A percentile compares a stretch with the other conserved stretches of the same genome.
Evolutionary conservation across 2,329 filamentous ascomycete species (phyloP).

Genomic region (Diaporthe sp.): DNA sequence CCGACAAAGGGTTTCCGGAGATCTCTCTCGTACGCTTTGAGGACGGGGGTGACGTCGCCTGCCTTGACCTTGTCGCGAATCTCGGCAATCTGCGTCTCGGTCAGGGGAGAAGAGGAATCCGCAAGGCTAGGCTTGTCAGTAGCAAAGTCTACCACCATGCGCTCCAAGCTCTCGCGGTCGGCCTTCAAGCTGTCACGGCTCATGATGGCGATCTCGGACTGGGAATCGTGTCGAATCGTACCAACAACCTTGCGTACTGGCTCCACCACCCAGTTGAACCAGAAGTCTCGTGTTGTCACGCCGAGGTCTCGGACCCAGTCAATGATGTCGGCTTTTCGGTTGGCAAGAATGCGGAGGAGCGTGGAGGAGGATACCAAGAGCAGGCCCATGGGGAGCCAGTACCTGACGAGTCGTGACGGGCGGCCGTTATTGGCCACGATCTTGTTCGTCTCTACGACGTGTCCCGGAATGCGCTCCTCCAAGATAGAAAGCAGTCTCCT

Average conservation of each 20-base stretch:
- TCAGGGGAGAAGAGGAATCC: conserved; percentile 63
- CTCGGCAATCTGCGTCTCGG: conserved; percentile 77
- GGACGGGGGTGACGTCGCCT: conserved; percentile 91
- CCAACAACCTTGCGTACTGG: conserved; percentile 85
- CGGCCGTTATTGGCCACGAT: conserved; percentile 78
- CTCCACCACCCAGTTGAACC: conserved; percentile 95
- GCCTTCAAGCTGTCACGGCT: conserved; percentile 92
- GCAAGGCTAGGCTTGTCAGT: conserved; percentile 80
- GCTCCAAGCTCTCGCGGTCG: conserved; percentile 91
- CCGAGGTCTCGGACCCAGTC: conserved; percentile 86
- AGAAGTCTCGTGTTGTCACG: conserved; percentile 86
- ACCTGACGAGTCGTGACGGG: conserved; percentile 81
- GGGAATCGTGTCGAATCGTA: conserved; percentile 93
- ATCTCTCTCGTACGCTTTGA: conserved; percentile 92
- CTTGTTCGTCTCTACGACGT: conserved; percentile 68
- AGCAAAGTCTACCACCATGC: conserved; percentile 98
- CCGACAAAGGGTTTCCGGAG: conserved; percentile 85
- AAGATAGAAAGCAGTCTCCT: conserved; percentile 79
- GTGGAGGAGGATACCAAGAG: conserved; percentile 88
- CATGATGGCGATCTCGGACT: conserved; percentile 96
- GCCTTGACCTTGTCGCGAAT: conserved; percentile 87
- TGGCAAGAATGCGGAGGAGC: conserved; percentile 82
- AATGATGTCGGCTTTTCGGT: conserved; percentile 80
- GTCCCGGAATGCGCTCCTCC: conserved; percentile 75
- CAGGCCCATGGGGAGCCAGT: conserved; percentile 85